These are phyloP conservation scores for Inga laurina DNA, from an alignment of 306 rosid species.

Conservation along the genomic window DNA sequence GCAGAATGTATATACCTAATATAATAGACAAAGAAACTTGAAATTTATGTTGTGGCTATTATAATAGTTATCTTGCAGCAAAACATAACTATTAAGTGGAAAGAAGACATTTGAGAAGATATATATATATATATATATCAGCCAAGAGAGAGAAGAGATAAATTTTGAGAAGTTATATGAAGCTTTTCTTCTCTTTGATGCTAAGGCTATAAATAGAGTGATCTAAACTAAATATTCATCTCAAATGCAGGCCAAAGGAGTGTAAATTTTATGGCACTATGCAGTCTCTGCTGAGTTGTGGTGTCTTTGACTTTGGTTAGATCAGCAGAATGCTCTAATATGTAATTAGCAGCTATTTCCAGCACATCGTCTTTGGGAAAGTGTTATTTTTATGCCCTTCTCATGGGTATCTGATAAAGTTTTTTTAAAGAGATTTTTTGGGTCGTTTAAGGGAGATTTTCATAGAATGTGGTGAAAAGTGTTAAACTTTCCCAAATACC, in stretches of 20 bases:
- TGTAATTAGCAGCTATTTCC: not conserved
- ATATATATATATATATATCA: not conserved
- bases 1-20: slow-evolving; percentile 80
- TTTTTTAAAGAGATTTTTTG: not conserved
- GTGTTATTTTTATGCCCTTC: not conserved
- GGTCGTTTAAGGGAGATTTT: not conserved
- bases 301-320: not conserved
- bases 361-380: not conserved
- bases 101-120: slow-evolving; percentile 15
- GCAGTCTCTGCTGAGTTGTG: not conserved
- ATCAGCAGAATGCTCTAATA: not conserved
- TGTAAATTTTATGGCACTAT: not conserved
- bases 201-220: not conserved
- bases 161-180: not conserved
- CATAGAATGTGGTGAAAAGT: not conserved
- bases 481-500: too few species aligned
- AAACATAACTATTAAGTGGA: too few species aligned
- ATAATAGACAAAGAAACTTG: slow-evolving; percentile 22
- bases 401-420: not conserved
- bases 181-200: not conserved
- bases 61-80: too few species aligned
- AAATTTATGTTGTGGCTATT: too few species aligned
- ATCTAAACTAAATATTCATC: slow-evolving; percentile 7
- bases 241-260: not conserved
- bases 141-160: slow-evolving; percentile 10